Evolutionary conservation across 306 rosid genomes (phyloP).

Genomic region (Quercus berberidifolia): DNA sequence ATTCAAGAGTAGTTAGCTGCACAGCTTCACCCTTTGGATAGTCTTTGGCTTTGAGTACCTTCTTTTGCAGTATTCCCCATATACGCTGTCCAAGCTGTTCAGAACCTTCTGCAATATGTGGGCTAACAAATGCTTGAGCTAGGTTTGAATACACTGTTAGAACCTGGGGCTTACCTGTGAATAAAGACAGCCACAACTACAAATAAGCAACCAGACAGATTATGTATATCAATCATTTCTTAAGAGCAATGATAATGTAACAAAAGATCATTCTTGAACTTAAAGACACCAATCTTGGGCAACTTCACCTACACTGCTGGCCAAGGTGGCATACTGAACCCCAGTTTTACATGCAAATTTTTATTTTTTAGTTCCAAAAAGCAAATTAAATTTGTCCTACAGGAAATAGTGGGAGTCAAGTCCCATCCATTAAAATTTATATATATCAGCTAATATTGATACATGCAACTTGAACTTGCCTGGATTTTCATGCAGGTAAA

Average conservation of each 20-base stretch:
- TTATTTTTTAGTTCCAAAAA: neutral
- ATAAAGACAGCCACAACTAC: conserved; percentile 14
- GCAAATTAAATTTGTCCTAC: neutral
- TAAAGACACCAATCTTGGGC: neutral
- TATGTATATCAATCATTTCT: neutral
- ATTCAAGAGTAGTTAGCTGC: conserved; percentile 63
- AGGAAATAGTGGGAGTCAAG: neutral
- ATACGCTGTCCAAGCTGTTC: conserved; percentile 93
- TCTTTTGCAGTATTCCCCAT: conserved; percentile 85
- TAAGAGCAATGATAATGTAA: neutral
- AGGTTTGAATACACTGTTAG: conserved; percentile 70
- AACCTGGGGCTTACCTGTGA: conserved; percentile 77
- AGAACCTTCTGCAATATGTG: conserved; percentile 79
- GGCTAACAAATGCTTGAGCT: conserved; percentile 63
- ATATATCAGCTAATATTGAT: neutral
- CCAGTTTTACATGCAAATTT: neutral
- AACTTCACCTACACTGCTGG: neutral
- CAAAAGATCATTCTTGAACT: neutral
- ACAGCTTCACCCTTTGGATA: conserved; percentile 73
- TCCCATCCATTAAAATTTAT: neutral
- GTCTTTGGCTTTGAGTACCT: conserved; percentile 76
- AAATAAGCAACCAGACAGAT: neutral
- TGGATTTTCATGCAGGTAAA: conserved; percentile 91
- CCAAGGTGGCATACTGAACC: neutral
- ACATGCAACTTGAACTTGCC: conserved; percentile 37